These are phyloP conservation scores for Globisporangium alternatum DNA, from an alignment of 352 stramenopile species.

Conservation along the genomic window DNA sequence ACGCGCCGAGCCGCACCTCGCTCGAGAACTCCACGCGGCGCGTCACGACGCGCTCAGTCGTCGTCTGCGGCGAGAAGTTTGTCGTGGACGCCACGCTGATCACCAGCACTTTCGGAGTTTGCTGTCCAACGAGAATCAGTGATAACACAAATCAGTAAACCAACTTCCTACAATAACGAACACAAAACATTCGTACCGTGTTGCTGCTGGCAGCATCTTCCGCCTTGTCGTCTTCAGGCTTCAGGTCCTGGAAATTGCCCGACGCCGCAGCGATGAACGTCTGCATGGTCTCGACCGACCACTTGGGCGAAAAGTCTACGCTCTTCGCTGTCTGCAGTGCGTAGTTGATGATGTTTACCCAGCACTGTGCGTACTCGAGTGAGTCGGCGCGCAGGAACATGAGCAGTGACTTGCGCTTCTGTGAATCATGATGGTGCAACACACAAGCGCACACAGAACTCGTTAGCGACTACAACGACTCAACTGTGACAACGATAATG, in stretches of 20 bases:
- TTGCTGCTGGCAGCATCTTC: constrained; percentile 3
- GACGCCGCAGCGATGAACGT: constrained; percentile 69
- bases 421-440: neutral
- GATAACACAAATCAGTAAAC: neutral
- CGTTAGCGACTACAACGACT: neutral
- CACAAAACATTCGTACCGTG: constrained; percentile 1
- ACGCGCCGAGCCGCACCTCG: constrained; percentile 49
- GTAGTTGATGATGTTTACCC: constrained; percentile 81
- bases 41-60: constrained; percentile 58
- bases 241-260: constrained; percentile 21
- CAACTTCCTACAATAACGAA: neutral
- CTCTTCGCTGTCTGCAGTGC: constrained; percentile 69
- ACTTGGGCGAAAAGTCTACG: constrained; percentile 59
- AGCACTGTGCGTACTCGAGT: constrained; percentile 59
- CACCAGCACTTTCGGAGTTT: constrained; percentile 46
- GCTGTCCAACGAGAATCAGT: constrained; percentile 9
- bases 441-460: neutral
- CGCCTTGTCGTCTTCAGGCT: constrained; percentile 7
- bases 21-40: constrained; percentile 53
- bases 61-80: constrained; percentile 21
- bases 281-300: constrained; percentile 71
- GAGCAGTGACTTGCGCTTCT: constrained; percentile 79
- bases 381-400: constrained; percentile 79
- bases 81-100: constrained; percentile 48
- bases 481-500: neutral